phyloP scores from a whole-genome alignment of 2,329 filamentous ascomycete species.

The Byssothecium circinans region DNA sequence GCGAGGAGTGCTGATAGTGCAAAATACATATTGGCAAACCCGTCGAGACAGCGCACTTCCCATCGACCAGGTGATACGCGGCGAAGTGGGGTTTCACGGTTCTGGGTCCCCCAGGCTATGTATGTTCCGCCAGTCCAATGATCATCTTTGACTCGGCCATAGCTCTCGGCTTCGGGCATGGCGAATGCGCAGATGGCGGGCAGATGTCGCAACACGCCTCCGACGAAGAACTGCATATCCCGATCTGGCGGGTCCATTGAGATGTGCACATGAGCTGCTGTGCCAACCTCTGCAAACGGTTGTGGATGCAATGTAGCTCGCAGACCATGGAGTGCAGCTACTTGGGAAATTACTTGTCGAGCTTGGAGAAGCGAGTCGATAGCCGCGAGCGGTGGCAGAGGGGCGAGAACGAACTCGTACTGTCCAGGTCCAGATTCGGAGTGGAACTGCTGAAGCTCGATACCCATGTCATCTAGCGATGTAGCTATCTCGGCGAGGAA shows the following conservation, averaged over 20 bases:
- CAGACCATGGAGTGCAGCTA: conserved; percentile 64
- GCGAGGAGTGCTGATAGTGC: conserved; percentile 63
- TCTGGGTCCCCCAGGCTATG: conserved; percentile 80
- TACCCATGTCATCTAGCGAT: conserved; percentile 61
- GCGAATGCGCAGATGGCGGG: conserved; percentile 69
- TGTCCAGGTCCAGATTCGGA: conserved; percentile 73
- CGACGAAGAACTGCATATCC: conserved; percentile 68
- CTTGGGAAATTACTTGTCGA: conserved; percentile 67
- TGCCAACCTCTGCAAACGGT: conserved; percentile 64
- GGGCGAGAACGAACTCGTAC: conserved; percentile 74
- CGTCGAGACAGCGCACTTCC: conserved; percentile 79
- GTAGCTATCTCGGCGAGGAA: conserved; percentile 68
- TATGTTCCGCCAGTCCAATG: conserved; percentile 77
- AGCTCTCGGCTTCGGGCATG: conserved; percentile 66
- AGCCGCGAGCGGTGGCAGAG: conserved; percentile 64
- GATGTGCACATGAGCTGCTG: conserved; percentile 69
- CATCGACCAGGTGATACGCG: conserved; percentile 69
- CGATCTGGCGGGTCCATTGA: conserved; percentile 60
- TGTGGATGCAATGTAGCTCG: conserved; percentile 75
- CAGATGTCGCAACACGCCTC: conserved; percentile 68
- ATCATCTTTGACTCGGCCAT: conserved; percentile 68
- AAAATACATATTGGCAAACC: conserved; percentile 76
- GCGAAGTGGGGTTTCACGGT: conserved; percentile 73
- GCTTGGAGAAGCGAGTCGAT: conserved; percentile 73
- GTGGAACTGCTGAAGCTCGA: conserved; percentile 73